phyloP scores from a whole-genome alignment of 371 early-diverging fungal genomes.

The Mortierella polycephala region DNA sequence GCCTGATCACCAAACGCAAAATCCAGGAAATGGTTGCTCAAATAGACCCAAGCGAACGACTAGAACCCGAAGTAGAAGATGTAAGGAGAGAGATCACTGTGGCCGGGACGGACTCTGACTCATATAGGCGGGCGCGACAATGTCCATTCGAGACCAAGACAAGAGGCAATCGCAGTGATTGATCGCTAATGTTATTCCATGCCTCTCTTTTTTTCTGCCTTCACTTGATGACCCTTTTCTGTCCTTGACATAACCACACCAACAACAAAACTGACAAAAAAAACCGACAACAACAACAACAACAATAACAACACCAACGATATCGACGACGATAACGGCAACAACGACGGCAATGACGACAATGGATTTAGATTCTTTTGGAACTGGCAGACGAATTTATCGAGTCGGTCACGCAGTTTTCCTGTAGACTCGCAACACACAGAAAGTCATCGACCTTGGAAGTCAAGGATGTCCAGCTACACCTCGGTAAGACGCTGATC shows the following conservation, averaged over 20 bases:
- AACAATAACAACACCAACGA: background rate
- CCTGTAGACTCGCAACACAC: slow-evolving; percentile 92
- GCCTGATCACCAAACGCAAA: slow-evolving; percentile 82
- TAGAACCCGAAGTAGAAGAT: slow-evolving; percentile 92
- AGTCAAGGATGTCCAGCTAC: slow-evolving; percentile 92
- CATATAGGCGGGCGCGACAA: too few species aligned
- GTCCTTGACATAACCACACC: too few species aligned
- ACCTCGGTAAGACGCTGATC: slow-evolving; percentile 70
- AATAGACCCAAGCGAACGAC: slow-evolving; percentile 85
- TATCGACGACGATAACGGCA: background rate
- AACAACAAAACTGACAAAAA: too few species aligned
- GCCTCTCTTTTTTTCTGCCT: too few species aligned
- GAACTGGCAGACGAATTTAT: slow-evolving; percentile 96
- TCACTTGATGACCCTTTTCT: too few species aligned
- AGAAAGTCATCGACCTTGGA: slow-evolving; percentile 85
- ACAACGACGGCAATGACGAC: background rate
- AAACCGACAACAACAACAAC: background rate
- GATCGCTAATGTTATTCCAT: too few species aligned
- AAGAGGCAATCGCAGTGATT: too few species aligned
- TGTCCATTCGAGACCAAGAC: too few species aligned
- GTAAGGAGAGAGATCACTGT: slow-evolving; percentile 56
- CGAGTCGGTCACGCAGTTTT: slow-evolving; percentile 85
- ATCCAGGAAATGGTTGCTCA: slow-evolving; percentile 89
- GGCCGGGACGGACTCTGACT: too few species aligned
- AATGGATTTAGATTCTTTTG: slow-evolving; percentile 73